Conservation (phyloP, 2,329 filamentous ascomycete genomes). For the Colletotrichum falcatum region DNA sequence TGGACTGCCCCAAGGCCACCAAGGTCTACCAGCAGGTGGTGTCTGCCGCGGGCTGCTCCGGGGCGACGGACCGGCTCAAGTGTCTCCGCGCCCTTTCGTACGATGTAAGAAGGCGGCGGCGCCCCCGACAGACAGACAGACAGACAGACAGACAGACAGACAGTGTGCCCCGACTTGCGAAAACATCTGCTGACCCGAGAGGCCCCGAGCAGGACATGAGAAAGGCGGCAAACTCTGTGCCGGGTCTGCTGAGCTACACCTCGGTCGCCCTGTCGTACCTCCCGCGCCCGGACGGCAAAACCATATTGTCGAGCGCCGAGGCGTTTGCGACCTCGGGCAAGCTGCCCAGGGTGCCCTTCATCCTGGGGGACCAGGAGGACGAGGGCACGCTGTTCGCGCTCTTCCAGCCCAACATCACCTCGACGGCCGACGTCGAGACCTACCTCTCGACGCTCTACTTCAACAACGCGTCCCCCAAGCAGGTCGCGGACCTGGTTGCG, state of each 20-base stretch:
- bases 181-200: conserved; percentile 66
- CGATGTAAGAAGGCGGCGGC: conserved; percentile 70
- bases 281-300: conserved; percentile 69
- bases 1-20: conserved; percentile 69
- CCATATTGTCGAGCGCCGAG: conserved; percentile 66
- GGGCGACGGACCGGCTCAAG: conserved; percentile 59
- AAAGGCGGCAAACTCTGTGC: conserved; percentile 69
- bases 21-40: conserved; percentile 65
- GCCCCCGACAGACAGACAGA: no score
- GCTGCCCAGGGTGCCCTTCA: conserved; percentile 70
- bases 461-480: conserved; percentile 44
- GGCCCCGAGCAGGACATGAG: conserved; percentile 58
- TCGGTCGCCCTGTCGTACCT: conserved; percentile 71
- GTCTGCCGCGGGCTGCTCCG: conserved; percentile 63
- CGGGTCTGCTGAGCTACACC: conserved; percentile 65
- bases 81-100: conserved; percentile 66
- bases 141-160: no score
- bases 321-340: conserved; percentile 57
- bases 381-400: conserved; percentile 74
- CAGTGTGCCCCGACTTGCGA: conserved; percentile 67
- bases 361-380: conserved; percentile 74
- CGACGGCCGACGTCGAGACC: conserved; percentile 58
- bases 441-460: conserved; percentile 67
- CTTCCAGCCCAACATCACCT: conserved; percentile 69
- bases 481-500: conserved; percentile 61